These are phyloP conservation scores for Papiliotrema terrestris DNA, from an alignment of 1,284 basidiomycete genomes.

Conservation along the genomic window DNA sequence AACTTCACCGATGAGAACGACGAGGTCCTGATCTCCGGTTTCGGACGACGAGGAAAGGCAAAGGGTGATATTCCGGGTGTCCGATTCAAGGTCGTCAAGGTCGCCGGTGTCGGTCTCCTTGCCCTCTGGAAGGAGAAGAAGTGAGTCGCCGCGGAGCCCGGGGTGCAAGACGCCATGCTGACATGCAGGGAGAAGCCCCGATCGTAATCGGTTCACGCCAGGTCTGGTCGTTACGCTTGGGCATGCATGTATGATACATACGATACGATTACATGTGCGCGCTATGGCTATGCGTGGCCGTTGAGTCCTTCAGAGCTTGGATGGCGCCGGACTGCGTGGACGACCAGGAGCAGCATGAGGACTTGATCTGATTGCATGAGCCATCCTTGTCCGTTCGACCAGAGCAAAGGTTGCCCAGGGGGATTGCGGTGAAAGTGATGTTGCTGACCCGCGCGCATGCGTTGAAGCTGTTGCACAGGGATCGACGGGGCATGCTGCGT, in stretches of 20 bases:
- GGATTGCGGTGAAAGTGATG: no score
- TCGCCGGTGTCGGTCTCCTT: conserved; percentile 96
- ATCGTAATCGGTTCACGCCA: conserved; percentile 57
- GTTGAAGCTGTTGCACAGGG: no score
- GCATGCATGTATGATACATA: conserved; percentile 7
- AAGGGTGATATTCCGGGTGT: conserved; percentile 60
- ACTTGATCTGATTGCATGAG: no score
- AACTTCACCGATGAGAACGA: conserved; percentile 98
- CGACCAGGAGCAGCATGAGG: no score
- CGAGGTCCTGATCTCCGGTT: conserved; percentile 98
- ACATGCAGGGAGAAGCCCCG: conserved; percentile 74
- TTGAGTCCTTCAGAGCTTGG: no score
- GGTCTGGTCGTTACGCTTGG: neutral
- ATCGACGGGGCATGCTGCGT: no score
- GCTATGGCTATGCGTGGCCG: no score
- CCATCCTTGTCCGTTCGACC: no score
- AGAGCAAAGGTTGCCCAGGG: no score
- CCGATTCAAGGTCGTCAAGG: conserved; percentile 99
- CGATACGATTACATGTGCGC: no score
- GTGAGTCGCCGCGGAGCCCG: conserved; percentile 49
- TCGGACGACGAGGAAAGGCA: conserved; percentile 98
- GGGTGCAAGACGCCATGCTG: neutral
- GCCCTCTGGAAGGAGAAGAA: conserved; percentile 99
- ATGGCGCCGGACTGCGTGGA: no score
- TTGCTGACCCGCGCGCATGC: no score